A percentile compares a stretch with the other conserved stretches of the same genome.
These are phyloP conservation scores for Anisogramma anomala DNA, from an alignment of 2,329 filamentous ascomycete genomes.

Conservation along the genomic window DNA sequence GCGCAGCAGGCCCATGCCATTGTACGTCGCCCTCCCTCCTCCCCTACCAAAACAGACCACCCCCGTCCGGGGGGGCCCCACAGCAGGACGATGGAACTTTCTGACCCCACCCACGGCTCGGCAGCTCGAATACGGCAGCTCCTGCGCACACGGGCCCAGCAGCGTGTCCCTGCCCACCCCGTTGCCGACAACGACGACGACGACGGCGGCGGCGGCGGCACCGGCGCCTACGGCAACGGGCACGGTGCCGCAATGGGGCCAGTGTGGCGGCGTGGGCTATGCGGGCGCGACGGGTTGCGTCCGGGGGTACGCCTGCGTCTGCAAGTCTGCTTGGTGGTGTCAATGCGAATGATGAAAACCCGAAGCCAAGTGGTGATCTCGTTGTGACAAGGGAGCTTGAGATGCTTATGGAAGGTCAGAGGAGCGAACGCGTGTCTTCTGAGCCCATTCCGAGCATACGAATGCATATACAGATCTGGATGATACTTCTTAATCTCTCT, in stretches of 20 bases:
- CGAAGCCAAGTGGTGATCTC: too few species aligned
- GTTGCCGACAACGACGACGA: background rate
- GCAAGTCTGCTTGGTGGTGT: conserved; percentile 22
- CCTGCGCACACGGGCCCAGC: conserved; percentile 1
- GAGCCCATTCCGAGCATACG: too few species aligned
- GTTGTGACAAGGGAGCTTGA: too few species aligned
- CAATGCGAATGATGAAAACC: conserved; percentile 22
- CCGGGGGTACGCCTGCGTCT: conserved; percentile 22
- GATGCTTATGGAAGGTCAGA: too few species aligned
- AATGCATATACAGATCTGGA: too few species aligned
- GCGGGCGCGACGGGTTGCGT: conserved; percentile 23
- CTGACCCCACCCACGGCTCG: background rate
- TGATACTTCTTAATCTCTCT: too few species aligned
- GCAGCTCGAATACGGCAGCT: conserved; percentile 4
- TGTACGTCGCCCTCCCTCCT: background rate
- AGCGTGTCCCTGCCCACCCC: conserved; percentile 3
- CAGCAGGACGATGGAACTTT: background rate
- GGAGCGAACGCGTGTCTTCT: too few species aligned
- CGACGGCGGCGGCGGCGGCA: background rate
- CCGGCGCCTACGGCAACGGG: background rate
- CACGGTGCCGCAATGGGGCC: conserved; percentile 23
- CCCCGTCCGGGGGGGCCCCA: too few species aligned
- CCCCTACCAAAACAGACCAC: too few species aligned
- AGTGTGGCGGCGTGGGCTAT: conserved; percentile 27
- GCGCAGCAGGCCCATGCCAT: conserved; percentile 29